Percentiles rank a stretch among this genome's conserved stretches.
phyloP scores from a whole-genome alignment of 164 flowering plant genomes.

The Cinnamomum micranthum region DNA sequence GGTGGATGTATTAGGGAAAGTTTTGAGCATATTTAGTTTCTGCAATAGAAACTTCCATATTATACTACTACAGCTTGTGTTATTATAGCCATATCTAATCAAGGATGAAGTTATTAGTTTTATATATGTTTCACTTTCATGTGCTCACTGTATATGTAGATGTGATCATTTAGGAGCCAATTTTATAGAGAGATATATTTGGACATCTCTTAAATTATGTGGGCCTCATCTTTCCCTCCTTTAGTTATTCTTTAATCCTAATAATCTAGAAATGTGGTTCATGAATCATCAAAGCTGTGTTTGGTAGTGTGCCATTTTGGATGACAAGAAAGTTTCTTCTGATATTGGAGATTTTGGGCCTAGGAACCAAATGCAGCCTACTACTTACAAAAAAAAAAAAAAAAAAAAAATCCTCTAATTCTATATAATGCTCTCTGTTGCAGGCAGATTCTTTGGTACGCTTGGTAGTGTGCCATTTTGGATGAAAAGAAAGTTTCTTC shows the following conservation, averaged over 20 bases:
- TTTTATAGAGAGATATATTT: not conserved
- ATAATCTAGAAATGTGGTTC: not conserved
- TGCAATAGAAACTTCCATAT: too few species aligned
- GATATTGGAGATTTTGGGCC: not conserved
- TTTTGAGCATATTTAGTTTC: too few species aligned
- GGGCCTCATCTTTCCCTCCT: not conserved
- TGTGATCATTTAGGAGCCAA: too few species aligned
- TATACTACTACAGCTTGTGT: too few species aligned
- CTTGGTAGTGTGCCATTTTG: too few species aligned
- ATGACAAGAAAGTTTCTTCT: not conserved
- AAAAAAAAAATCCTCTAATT: not conserved
- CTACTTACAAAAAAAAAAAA: too few species aligned
- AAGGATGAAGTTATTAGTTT: too few species aligned
- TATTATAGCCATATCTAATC: too few species aligned
- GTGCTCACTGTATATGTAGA: too few species aligned
- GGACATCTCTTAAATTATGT: not conserved
- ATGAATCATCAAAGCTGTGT: not conserved
- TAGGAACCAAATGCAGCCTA: not conserved
- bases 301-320: not conserved
- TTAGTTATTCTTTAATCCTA: not conserved
- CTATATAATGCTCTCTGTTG: not conserved
- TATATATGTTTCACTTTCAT: too few species aligned
- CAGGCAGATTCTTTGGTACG: conserved; percentile 23
- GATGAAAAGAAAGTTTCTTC: too few species aligned
- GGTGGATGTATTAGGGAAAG: too few species aligned